Percentiles rank a stretch among this genome's conserved stretches.
Conservation (phyloP, 2,329 filamentous ascomycete genomes). For the Apiospora sp. region DNA sequence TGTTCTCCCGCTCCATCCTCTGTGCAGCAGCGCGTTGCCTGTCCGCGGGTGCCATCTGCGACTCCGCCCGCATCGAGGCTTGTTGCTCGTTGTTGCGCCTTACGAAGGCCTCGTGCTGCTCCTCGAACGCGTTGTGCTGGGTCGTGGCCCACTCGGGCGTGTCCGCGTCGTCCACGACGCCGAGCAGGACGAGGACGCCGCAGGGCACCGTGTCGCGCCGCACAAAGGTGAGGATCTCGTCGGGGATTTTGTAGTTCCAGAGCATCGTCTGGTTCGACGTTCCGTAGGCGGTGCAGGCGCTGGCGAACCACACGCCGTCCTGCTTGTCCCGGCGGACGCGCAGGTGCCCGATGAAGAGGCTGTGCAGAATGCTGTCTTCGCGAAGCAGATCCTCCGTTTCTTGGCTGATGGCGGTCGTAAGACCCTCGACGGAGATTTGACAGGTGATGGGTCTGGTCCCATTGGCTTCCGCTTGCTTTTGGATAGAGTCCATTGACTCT, state of each 20-base stretch:
- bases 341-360: constrained; percentile 57
- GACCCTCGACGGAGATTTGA: constrained; percentile 57
- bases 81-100: constrained; percentile 50
- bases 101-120: constrained; percentile 45
- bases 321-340: constrained; percentile 44
- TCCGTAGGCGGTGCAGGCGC: constrained; percentile 62
- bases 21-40: constrained; percentile 50
- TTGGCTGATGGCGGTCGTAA: constrained; percentile 54
- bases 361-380: constrained; percentile 42
- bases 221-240: constrained; percentile 58
- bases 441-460: constrained; percentile 50
- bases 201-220: constrained; percentile 63
- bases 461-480: constrained; percentile 41
- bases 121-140: constrained; percentile 46
- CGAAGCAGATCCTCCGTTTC: constrained; percentile 38
- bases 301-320: constrained; percentile 64
- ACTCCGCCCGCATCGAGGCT: constrained; percentile 52
- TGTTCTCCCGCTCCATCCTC: constrained; percentile 50
- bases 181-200: constrained; percentile 64
- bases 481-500: constrained; percentile 46
- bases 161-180: constrained; percentile 55
- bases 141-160: constrained; percentile 63
- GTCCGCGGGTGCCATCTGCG: constrained; percentile 51
- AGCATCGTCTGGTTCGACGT: constrained; percentile 62
- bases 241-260: constrained; percentile 68